Evolutionary conservation across 192 early-diverging fungal genomes (phyloP).

Genomic region (Coemansia sp.): DNA sequence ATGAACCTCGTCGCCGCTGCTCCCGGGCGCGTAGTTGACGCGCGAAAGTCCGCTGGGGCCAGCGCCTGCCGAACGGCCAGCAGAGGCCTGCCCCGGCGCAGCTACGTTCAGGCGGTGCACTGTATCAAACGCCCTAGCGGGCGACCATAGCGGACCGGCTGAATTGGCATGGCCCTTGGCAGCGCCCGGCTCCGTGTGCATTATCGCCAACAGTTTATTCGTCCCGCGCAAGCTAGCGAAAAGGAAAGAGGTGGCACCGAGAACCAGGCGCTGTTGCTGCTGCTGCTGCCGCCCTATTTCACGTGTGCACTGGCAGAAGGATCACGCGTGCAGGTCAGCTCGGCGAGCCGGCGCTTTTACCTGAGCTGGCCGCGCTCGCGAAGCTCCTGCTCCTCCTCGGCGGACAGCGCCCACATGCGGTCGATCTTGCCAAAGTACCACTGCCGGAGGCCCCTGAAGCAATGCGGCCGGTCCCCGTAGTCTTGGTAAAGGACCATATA

Average conservation of each 20-base stretch:
- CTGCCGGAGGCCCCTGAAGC: slow-evolving; percentile 34
- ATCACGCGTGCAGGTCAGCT: too few relatives aligned
- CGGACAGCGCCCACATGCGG: slow-evolving; percentile 36
- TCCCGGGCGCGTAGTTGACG: background rate
- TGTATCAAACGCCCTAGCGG: background rate
- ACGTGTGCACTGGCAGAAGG: too few relatives aligned
- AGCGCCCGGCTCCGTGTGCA: too few relatives aligned
- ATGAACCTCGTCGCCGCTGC: slow-evolving; percentile 30
- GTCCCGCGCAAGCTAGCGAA: too few relatives aligned
- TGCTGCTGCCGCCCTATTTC: too few relatives aligned
- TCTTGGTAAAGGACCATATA: slow-evolving; percentile 43
- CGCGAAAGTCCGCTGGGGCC: background rate
- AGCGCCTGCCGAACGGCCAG: background rate
- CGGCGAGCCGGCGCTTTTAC: slow-evolving; percentile 1
- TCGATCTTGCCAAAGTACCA: slow-evolving; percentile 44
- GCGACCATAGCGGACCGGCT: background rate
- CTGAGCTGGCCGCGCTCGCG: slow-evolving; percentile 38
- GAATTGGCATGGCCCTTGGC: background rate
- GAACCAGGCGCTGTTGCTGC: too few relatives aligned
- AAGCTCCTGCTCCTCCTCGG: slow-evolving; percentile 41
- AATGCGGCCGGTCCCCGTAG: slow-evolving; percentile 34
- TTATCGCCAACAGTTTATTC: too few relatives aligned
- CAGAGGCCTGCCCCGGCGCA: too few relatives aligned
- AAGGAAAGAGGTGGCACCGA: too few relatives aligned
- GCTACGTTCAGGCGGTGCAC: slow-evolving; percentile 4